phyloP scores from a whole-genome alignment of 257 asterid species.

The Echites panduratus region DNA sequence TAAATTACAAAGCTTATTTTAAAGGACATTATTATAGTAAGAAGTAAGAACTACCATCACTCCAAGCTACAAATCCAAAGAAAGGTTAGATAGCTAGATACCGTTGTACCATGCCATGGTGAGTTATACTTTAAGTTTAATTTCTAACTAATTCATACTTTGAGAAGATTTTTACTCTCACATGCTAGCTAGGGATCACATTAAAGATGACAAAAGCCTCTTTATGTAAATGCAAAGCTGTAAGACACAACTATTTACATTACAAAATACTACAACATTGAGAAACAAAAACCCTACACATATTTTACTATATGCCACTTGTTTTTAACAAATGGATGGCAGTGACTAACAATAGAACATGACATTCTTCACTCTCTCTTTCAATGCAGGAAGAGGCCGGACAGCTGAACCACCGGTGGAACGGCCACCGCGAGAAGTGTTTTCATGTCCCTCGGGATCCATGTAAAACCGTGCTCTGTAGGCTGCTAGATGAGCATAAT shows the following conservation, averaged over 20 bases:
- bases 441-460: slow-evolving; percentile 24
- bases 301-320: neutral
- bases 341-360: slow-evolving; percentile 25
- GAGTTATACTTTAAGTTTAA: too few species aligned
- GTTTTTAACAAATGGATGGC: neutral
- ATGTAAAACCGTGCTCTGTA: slow-evolving; percentile 27
- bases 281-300: neutral
- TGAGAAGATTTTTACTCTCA: too few species aligned
- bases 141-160: too few species aligned
- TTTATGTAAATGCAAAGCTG: slow-evolving; percentile 5
- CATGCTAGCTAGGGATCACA: neutral
- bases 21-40: too few species aligned
- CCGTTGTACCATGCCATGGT: too few species aligned
- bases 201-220: slow-evolving; percentile 1
- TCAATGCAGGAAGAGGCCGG: slow-evolving; percentile 27
- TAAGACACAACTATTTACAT: slow-evolving; percentile 10
- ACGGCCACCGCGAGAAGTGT: neutral
- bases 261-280: slow-evolving; percentile 5
- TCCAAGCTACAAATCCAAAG: too few species aligned
- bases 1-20: too few species aligned
- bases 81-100: too few species aligned
- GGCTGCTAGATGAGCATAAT: slow-evolving; percentile 34
- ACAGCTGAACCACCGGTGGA: slow-evolving; percentile 9
- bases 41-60: too few species aligned
- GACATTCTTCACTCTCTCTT: slow-evolving; percentile 28